Evolutionary conservation across 2,329 filamentous ascomycete genomes (phyloP), one percentile per base, ranked within the genome.

Genomic region (Venturia pyrina): DNA sequence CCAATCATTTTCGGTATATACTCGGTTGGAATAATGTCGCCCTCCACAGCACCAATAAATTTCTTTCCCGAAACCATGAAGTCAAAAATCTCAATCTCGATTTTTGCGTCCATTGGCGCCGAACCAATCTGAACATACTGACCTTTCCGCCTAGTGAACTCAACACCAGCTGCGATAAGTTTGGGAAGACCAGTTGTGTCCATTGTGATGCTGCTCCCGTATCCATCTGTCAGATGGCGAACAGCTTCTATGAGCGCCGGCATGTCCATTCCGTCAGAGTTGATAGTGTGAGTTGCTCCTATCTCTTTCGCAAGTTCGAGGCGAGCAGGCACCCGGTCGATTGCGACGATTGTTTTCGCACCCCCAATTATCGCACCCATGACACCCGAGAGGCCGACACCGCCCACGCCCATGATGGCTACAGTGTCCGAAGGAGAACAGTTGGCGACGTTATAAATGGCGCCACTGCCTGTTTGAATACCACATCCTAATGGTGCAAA

Each of bases 41-140:
- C 80, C 50, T 83, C 78, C 17, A 79, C 76, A 19, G 80, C 80
- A 0, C 81, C 81, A 3, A 81, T 78, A 50, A 80, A 81, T 44
- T 77, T 76, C 67, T 81, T 82, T 0, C 80, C 82, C 15, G 72
- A 72, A 11, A 75, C 73, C 78, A 84, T 79, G 66, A 82, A 79
- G 17, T 73, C 72, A 21, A 79, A 77, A 50, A 80, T 75, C 8
- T 77, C 75, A 3, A 84, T 67, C 3, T 72, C 72, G 24, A 83
- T 66, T n/a, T 75, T 74, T 6, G 76, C 73, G 1, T 79, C 77
- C 2, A 78, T 77, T 6, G n/a, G 13, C 5, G 81, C 76, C 0
- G 78, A 78, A 0, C 82, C 82, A 21, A 84, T 79, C 68, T 83
- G 79, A 6, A 83, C 76, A 34, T 83, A 75, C 67, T 79, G 79